These are phyloP conservation scores for Pigoraptor vietnamica DNA, from an alignment of 78 protist species.

Conservation along the genomic window DNA sequence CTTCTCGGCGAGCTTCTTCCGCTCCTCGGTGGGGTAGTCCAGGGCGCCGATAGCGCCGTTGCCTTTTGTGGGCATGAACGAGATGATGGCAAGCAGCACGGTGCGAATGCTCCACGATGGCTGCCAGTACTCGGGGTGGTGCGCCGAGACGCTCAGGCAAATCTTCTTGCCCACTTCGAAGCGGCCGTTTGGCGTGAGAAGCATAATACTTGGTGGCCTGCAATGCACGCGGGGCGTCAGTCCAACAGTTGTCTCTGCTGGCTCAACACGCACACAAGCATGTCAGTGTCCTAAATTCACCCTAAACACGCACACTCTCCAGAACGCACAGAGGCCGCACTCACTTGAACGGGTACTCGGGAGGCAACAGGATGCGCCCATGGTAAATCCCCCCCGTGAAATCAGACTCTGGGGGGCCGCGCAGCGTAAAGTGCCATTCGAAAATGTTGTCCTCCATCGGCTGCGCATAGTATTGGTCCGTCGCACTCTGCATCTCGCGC, in stretches of 20 bases:
- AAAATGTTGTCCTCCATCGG: constrained; percentile 57
- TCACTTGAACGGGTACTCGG: constrained; percentile 78
- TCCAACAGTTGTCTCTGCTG: too few species aligned
- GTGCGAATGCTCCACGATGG: constrained; percentile 89
- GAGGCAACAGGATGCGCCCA: constrained; percentile 87
- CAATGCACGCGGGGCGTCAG: too few species aligned
- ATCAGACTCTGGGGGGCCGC: constrained; percentile 81
- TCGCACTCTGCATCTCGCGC: constrained; percentile 16
- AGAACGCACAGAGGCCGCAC: constrained; percentile 72
- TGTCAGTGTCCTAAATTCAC: too few species aligned
- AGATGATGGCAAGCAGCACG: constrained; percentile 75
- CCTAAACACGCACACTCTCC: neutral
- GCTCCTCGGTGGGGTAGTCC: constrained; percentile 45
- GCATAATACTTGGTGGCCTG: constrained; percentile 10
- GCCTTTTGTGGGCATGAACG: constrained; percentile 76
- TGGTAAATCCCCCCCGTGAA: constrained; percentile 89
- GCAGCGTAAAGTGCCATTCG: constrained; percentile 94
- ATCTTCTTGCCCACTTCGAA: constrained; percentile 79
- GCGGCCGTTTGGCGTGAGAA: constrained; percentile 78
- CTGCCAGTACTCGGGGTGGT: constrained; percentile 95
- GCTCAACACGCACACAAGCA: too few species aligned
- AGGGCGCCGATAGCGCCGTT: constrained; percentile 86
- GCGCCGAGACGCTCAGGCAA: constrained; percentile 75
- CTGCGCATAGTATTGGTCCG: constrained; percentile 22
- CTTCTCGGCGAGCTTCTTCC: neutral